Percentiles rank a stretch among this genome's conserved stretches.
These are phyloP conservation scores for Dothidotthia symphoricarpi DNA, from an alignment of 2,329 filamentous ascomycete species.

Conservation along the genomic window DNA sequence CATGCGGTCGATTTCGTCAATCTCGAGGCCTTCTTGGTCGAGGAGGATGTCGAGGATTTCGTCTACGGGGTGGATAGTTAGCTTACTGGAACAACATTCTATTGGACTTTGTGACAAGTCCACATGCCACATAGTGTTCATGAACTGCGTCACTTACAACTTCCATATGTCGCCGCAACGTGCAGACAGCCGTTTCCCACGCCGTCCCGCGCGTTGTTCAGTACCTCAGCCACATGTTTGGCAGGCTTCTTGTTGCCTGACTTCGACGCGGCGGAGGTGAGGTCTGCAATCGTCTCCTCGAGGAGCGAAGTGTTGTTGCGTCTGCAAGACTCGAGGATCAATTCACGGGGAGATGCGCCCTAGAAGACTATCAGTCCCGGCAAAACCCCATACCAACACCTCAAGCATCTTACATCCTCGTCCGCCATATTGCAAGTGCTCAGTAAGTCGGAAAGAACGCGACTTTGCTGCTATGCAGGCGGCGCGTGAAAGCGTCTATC, in stretches of 20 bases:
- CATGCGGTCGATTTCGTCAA: slow-evolving; percentile 69
- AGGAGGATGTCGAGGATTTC: slow-evolving; percentile 79
- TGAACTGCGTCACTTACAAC: too few species aligned
- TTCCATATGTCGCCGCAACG: slow-evolving; percentile 79
- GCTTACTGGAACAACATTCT: neutral
- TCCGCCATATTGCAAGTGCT: slow-evolving; percentile 34
- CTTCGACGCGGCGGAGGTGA: slow-evolving; percentile 47
- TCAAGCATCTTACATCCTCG: slow-evolving; percentile 25
- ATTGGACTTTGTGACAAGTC: too few species aligned
- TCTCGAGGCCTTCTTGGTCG: slow-evolving; percentile 81
- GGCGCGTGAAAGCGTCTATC: too few species aligned
- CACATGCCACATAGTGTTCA: too few species aligned
- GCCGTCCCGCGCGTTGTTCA: slow-evolving; percentile 83
- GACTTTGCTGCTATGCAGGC: too few species aligned
- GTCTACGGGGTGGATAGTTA: slow-evolving; percentile 50
- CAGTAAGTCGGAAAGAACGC: neutral
- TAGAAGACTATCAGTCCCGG: slow-evolving; percentile 41
- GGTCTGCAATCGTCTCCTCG: slow-evolving; percentile 63
- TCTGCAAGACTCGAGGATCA: slow-evolving; percentile 88
- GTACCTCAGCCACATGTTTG: slow-evolving; percentile 67
- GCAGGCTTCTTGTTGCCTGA: slow-evolving; percentile 52
- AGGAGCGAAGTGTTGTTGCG: slow-evolving; percentile 89
- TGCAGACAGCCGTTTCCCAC: slow-evolving; percentile 89
- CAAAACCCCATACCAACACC: neutral
- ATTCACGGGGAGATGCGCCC: slow-evolving; percentile 82